phyloP scores from a whole-genome alignment of 1,284 basidiomycete genomes.

The Ceratobasidium sp. region DNA sequence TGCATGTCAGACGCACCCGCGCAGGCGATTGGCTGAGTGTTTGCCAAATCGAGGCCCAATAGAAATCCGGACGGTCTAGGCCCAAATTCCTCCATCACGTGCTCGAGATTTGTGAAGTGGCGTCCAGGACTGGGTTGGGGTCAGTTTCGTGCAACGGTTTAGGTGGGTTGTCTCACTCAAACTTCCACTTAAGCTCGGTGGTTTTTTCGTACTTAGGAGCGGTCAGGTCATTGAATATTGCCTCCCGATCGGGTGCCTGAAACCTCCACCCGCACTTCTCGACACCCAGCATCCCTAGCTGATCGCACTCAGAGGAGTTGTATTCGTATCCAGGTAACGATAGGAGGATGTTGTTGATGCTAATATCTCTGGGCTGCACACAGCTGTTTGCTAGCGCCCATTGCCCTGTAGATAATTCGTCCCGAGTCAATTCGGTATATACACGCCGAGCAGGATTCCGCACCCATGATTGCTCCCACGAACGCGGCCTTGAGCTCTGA shows the following conservation, averaged over 20 bases:
- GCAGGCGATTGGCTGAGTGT: background rate
- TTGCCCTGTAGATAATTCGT: background rate
- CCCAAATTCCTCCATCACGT: background rate
- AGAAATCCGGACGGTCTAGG: background rate
- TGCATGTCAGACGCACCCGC: background rate
- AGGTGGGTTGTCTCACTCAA: background rate
- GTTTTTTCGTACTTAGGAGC: background rate
- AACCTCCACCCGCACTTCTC: background rate
- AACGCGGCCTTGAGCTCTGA: background rate
- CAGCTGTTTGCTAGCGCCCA: slow-evolving; percentile 6
- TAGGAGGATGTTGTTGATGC: slow-evolving; percentile 9
- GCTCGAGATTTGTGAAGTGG: background rate
- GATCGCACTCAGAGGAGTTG: background rate
- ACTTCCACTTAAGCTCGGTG: background rate
- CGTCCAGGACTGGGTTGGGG: background rate
- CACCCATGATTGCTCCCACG: slow-evolving; percentile 13
- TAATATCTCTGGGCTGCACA: slow-evolving; percentile 5
- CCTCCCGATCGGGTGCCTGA: background rate
- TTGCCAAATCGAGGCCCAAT: background rate
- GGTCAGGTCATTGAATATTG: background rate
- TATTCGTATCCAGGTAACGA: background rate
- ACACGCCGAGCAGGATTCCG: background rate
- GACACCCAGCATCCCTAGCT: background rate
- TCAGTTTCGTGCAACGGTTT: background rate
- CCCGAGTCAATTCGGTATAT: background rate